Percentiles rank a stretch among this genome's conserved stretches.
These are phyloP conservation scores for Arthrobotrys sphaeroides DNA, from an alignment of 2,329 filamentous ascomycete genomes.

Conservation along the genomic window DNA sequence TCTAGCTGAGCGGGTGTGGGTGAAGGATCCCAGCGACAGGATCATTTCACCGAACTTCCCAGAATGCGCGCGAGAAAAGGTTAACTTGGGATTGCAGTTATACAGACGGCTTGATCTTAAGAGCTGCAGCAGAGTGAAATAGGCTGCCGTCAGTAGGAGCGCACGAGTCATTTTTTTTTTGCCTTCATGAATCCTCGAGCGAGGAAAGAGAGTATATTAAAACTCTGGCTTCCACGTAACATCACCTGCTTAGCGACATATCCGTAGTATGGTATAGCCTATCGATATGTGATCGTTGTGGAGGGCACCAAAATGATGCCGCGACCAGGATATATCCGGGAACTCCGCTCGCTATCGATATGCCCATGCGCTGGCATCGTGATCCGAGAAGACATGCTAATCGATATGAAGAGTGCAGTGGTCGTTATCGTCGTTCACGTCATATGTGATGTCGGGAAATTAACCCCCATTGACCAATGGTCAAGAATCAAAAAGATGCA, in stretches of 20 bases:
- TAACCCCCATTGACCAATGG: constrained; percentile 21
- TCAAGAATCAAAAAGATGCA: background rate
- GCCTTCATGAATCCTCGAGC: background rate
- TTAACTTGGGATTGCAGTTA: constrained; percentile 3
- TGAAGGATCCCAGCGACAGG: background rate
- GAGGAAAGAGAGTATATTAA: no score
- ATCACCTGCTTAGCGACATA: no score
- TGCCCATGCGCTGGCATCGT: constrained; percentile 29
- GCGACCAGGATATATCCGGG: constrained; percentile 33
- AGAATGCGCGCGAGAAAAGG: background rate
- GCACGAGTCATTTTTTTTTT: constrained; percentile 50
- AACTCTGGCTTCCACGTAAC: no score
- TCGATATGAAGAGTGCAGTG: constrained; percentile 12
- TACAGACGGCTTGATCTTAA: background rate
- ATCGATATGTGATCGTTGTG: background rate
- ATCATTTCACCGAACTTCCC: background rate
- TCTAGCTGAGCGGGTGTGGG: background rate
- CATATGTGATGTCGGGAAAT: constrained; percentile 18
- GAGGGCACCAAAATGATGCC: constrained; percentile 1
- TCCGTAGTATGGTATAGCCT: no score
- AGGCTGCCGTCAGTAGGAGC: constrained; percentile 49
- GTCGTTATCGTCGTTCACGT: constrained; percentile 25
- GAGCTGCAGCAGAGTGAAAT: constrained; percentile 11
- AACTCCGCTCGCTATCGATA: constrained; percentile 51
- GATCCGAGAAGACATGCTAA: constrained; percentile 33